Percentiles rank a stretch among this genome's conserved stretches.
phyloP scores from a whole-genome alignment of 495 filamentous ascomycete species.

The Aspergillus affinis region DNA sequence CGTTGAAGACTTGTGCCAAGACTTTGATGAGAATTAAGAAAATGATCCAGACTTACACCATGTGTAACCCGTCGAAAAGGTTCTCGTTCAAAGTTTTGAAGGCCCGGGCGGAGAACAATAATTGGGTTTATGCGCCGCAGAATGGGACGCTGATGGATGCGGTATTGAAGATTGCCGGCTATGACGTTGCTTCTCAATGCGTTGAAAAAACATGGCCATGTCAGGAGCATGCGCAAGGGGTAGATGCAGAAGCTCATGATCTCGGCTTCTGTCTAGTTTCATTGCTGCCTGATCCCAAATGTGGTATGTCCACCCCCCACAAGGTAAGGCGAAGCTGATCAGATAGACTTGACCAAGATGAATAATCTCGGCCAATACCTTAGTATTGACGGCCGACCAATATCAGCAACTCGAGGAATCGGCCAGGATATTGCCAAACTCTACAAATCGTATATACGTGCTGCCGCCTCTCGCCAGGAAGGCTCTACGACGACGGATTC shows the following conservation, averaged over 20 bases:
- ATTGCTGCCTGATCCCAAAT: constrained; percentile 48
- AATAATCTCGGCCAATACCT: constrained; percentile 62
- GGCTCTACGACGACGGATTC: constrained; percentile 47
- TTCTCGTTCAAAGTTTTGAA: constrained; percentile 68
- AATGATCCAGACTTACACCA: constrained; percentile 70
- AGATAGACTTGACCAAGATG: constrained; percentile 51
- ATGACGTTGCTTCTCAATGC: constrained; percentile 59
- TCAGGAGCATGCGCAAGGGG: constrained; percentile 3
- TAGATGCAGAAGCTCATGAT: constrained; percentile 24
- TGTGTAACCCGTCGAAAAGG: constrained; percentile 63
- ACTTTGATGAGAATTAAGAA: constrained; percentile 63
- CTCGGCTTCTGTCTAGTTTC: constrained; percentile 59
- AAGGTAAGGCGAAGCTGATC: constrained; percentile 13
- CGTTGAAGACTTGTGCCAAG: constrained; percentile 61
- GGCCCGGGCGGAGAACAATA: constrained; percentile 58
- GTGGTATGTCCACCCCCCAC: neutral
- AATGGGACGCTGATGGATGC: constrained; percentile 60
- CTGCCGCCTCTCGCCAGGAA: constrained; percentile 26
- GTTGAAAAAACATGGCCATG: constrained; percentile 34
- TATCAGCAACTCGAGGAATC: constrained; percentile 62
- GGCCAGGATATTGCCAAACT: constrained; percentile 63
- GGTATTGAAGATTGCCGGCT: constrained; percentile 68
- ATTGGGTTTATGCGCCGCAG: constrained; percentile 72
- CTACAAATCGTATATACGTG: constrained; percentile 59
- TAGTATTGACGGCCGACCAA: constrained; percentile 75